Evolutionary conservation across 2,329 filamentous ascomycete species (phyloP).

Genomic region (Ampelomyces quisqualis): DNA sequence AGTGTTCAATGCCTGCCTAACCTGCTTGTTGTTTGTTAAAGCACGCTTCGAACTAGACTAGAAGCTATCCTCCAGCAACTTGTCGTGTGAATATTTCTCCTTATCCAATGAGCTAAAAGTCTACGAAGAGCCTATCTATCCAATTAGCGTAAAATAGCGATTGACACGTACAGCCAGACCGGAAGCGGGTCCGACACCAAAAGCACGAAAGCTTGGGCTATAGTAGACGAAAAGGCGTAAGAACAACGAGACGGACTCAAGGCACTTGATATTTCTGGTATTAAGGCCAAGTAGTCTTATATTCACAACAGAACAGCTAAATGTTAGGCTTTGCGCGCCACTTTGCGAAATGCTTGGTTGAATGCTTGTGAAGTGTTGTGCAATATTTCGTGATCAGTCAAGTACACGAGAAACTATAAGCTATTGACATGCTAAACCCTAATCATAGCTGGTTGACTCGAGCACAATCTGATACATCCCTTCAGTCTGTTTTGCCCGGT

Average conservation of each 20-base stretch:
- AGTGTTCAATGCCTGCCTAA: neutral
- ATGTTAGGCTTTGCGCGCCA: neutral
- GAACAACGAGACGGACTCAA: neutral
- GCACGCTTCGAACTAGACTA: conserved; percentile 16
- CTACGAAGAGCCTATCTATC: conserved; percentile 33
- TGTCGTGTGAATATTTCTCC: conserved; percentile 36
- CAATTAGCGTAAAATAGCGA: conserved; percentile 36
- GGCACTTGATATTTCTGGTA: neutral
- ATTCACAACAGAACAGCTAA: neutral
- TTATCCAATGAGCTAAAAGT: conserved; percentile 30
- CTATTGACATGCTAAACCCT: too few relatives aligned
- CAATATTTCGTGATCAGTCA: too few relatives aligned
- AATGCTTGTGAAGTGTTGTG: too few relatives aligned
- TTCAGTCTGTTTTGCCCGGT: too few relatives aligned
- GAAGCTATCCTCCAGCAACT: conserved; percentile 30
- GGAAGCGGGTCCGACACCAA: conserved; percentile 23
- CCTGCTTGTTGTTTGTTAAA: conserved; percentile 15
- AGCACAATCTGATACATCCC: too few relatives aligned
- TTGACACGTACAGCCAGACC: conserved; percentile 31
- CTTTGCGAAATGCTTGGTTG: neutral
- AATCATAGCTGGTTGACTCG: too few relatives aligned
- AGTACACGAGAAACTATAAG: too few relatives aligned
- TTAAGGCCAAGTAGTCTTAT: too few relatives aligned
- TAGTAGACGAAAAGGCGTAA: conserved; percentile 29
- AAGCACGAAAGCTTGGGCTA: conserved; percentile 24